These are phyloP conservation scores for Ilyonectria robusta DNA, from an alignment of 2,329 filamentous ascomycete species.

Conservation along the genomic window DNA sequence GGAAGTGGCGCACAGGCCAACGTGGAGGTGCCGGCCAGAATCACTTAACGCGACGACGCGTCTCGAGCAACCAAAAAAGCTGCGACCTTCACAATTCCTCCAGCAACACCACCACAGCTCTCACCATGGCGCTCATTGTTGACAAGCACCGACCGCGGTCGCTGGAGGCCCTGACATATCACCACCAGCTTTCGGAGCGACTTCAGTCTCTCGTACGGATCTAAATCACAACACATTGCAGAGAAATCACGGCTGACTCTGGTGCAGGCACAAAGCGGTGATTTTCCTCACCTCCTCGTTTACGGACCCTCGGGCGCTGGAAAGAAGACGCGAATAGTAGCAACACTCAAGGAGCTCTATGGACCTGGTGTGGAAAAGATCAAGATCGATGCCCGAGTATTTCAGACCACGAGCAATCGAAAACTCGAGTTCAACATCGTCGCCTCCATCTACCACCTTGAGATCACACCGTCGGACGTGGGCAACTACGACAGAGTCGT, in stretches of 20 bases:
- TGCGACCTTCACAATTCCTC: conserved; percentile 35
- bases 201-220: conserved; percentile 83
- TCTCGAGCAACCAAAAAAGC: conserved; percentile 46
- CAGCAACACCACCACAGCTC: conserved; percentile 31
- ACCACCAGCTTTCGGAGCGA: conserved; percentile 88
- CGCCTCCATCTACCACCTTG: conserved; percentile 95
- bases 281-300: conserved; percentile 97
- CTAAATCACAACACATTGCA: conserved; percentile 48
- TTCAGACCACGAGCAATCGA: conserved; percentile 94
- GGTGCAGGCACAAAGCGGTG: conserved; percentile 90
- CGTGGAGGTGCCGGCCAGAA: conserved; percentile 20
- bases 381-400: conserved; percentile 97
- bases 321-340: conserved; percentile 97
- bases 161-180: conserved; percentile 86
- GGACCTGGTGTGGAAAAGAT: conserved; percentile 99
- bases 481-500: conserved; percentile 97
- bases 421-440: conserved; percentile 99
- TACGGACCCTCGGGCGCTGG: conserved; percentile 97
- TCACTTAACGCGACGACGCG: conserved; percentile 59
- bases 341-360: conserved; percentile 94
- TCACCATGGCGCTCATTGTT: conserved; percentile 76
- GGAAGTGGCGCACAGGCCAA: conserved; percentile 42
- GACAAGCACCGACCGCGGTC: conserved; percentile 82
- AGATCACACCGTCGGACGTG: conserved; percentile 97
- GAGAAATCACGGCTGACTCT: conserved; percentile 25